Evolutionary conservation across 768 basidiomycete genomes (phyloP).

Genomic region (Baorangia bicolor): DNA sequence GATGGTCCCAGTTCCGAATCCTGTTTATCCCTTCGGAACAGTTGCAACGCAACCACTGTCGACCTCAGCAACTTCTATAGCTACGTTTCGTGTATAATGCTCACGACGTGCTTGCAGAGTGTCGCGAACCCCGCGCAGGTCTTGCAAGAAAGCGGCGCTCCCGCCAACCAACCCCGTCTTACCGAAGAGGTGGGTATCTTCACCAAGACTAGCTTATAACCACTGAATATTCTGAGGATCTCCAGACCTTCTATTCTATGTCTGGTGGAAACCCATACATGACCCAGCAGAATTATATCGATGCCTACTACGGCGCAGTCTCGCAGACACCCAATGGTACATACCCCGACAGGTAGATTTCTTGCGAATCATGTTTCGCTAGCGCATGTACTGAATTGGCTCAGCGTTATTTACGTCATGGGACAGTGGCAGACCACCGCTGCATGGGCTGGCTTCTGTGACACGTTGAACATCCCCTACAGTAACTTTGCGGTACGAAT

Average conservation of each 20-base stretch:
- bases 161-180: slow-evolving; percentile 17
- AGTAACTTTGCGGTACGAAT: slow-evolving; percentile 17
- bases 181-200: slow-evolving; percentile 10
- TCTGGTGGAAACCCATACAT: slow-evolving; percentile 21
- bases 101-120: slow-evolving; percentile 13
- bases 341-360: slow-evolving; percentile 16
- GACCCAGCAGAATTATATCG: slow-evolving; percentile 24
- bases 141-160: slow-evolving; percentile 7
- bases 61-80: slow-evolving; percentile 20
- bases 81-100: slow-evolving; percentile 20
- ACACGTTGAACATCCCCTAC: slow-evolving; percentile 22
- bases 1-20: slow-evolving; percentile 2
- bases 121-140: slow-evolving; percentile 4
- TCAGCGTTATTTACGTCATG: slow-evolving; percentile 6
- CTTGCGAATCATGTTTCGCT: neutral
- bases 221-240: neutral
- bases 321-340: slow-evolving; percentile 17
- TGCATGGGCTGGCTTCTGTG: slow-evolving; percentile 24
- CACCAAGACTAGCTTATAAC: neutral
- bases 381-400: neutral
- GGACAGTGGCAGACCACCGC: slow-evolving; percentile 19
- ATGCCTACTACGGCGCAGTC: slow-evolving; percentile 20
- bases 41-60: slow-evolving; percentile 19
- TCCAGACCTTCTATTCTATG: slow-evolving; percentile 19
- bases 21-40: slow-evolving; percentile 19